Conservation (phyloP, 345 rosid species). For the Brassica rapa region DNA sequence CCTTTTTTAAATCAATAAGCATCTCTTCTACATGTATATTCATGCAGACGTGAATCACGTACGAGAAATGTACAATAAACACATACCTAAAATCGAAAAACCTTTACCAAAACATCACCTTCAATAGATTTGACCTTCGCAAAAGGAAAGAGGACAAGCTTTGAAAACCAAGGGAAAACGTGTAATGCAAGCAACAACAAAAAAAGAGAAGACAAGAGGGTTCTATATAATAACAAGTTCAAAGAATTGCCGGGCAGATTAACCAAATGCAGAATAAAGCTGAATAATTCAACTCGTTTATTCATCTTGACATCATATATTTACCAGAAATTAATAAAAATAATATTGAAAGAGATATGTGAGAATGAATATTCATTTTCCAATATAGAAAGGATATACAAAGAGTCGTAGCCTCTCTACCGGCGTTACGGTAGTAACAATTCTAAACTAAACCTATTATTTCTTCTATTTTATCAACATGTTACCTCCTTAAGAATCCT, state of each 20-base stretch:
- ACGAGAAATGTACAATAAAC: no score
- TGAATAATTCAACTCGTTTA: constrained; percentile 19
- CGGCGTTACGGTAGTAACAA: constrained; percentile 18
- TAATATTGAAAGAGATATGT: background rate
- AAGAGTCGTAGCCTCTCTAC: constrained; percentile 4
- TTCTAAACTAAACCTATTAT: constrained; percentile 4
- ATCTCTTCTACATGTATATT: background rate
- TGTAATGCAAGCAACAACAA: constrained; percentile 17
- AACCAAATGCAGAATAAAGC: constrained; percentile 21
- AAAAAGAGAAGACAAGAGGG: constrained; percentile 25
- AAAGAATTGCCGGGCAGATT: constrained; percentile 37
- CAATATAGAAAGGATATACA: constrained; percentile 6
- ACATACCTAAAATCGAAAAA: background rate
- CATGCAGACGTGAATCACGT: no score
- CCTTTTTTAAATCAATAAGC: background rate
- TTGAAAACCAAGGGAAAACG: constrained; percentile 16
- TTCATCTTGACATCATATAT: constrained; percentile 3
- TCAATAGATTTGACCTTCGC: constrained; percentile 30
- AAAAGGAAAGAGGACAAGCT: constrained; percentile 17
- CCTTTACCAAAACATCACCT: constrained; percentile 37
- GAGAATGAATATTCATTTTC: constrained; percentile 14
- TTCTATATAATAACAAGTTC: constrained; percentile 22
- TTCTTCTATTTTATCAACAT: background rate
- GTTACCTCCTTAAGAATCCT: constrained; percentile 21
- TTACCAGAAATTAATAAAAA: background rate